A percentile compares a stretch with the other conserved stretches of the same genome.
phyloP scores from a whole-genome alignment of 352 stramenopile genomes.

The Elongisporangium anandrum region DNA sequence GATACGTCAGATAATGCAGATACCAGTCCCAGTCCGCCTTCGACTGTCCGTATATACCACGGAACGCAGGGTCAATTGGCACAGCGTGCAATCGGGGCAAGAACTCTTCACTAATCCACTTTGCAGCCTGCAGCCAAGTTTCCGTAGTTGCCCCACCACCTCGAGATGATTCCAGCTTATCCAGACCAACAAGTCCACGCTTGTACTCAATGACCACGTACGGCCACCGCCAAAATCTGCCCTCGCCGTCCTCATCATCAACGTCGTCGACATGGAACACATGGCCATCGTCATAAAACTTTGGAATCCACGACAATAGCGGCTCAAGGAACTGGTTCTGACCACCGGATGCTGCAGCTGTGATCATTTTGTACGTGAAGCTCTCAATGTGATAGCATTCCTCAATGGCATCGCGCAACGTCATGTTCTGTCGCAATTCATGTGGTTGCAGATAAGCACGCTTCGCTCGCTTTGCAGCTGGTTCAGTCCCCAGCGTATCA shows the following conservation, averaged over 20 bases:
- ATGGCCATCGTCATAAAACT: conserved; percentile 45
- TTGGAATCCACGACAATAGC: conserved; percentile 35
- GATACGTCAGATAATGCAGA: conserved; percentile 66
- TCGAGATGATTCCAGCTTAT: conserved; percentile 5
- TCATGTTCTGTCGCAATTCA: conserved; percentile 52
- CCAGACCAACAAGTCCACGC: conserved; percentile 39
- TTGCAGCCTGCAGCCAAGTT: conserved; percentile 30
- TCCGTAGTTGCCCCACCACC: conserved; percentile 24
- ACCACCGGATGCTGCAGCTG: neutral
- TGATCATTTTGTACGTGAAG: conserved; percentile 54
- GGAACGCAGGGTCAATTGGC: conserved; percentile 31
- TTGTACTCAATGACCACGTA: conserved; percentile 79
- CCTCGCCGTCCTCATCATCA: conserved; percentile 61
- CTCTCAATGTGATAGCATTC: conserved; percentile 70
- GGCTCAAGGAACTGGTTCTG: conserved; percentile 13
- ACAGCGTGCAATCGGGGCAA: conserved; percentile 59
- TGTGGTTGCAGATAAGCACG: conserved; percentile 31
- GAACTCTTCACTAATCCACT: conserved; percentile 61
- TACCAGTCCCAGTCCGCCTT: conserved; percentile 81
- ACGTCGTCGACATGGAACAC: conserved; percentile 58
- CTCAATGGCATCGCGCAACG: conserved; percentile 68
- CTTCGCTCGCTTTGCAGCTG: conserved; percentile 39
- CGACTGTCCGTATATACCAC: conserved; percentile 53
- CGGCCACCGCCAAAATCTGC: conserved; percentile 77
- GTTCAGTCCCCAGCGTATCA: conserved; percentile 2